Conservation (phyloP, 2,329 filamentous ascomycete genomes). For the Fusarium chaquense region DNA sequence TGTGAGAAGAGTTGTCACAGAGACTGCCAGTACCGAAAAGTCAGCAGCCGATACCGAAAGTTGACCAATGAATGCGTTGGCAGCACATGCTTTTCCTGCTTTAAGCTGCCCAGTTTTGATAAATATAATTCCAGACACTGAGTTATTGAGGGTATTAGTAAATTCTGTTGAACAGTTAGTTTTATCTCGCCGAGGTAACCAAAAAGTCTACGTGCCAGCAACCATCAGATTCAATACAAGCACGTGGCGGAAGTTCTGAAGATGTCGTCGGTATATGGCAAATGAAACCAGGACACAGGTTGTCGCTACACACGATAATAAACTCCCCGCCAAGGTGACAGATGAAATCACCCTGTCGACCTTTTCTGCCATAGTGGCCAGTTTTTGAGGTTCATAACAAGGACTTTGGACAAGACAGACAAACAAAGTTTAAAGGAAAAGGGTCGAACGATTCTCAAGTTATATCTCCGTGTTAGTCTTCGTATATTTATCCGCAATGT, state of each 20-base stretch:
- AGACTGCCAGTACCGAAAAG: conserved; percentile 45
- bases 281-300: conserved; percentile 40
- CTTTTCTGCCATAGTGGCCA: conserved; percentile 27
- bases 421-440: not conserved
- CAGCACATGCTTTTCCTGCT: conserved; percentile 27
- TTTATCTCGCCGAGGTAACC: not conserved
- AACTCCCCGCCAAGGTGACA: conserved; percentile 43
- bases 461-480: conserved; percentile 3
- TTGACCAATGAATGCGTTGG: conserved; percentile 41
- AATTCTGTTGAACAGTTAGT: conserved; percentile 28
- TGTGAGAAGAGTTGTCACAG: conserved; percentile 42
- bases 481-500: conserved; percentile 7
- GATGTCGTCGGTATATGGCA: conserved; percentile 38
- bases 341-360: conserved; percentile 38
- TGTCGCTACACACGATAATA: conserved; percentile 40
- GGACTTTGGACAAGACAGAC: not conserved
- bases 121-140: conserved; percentile 41
- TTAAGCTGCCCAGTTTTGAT: conserved; percentile 20
- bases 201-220: conserved; percentile 31
- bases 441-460: not conserved
- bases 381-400: conserved; percentile 8
- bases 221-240: conserved; percentile 43
- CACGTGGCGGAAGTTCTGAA: conserved; percentile 42
- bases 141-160: conserved; percentile 43
- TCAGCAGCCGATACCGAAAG: conserved; percentile 44